A percentile compares a stretch with the other conserved stretches of the same genome.
These are phyloP conservation scores for Stellera chamaejasme DNA, from an alignment of 345 rosid genomes.

Conservation along the genomic window DNA sequence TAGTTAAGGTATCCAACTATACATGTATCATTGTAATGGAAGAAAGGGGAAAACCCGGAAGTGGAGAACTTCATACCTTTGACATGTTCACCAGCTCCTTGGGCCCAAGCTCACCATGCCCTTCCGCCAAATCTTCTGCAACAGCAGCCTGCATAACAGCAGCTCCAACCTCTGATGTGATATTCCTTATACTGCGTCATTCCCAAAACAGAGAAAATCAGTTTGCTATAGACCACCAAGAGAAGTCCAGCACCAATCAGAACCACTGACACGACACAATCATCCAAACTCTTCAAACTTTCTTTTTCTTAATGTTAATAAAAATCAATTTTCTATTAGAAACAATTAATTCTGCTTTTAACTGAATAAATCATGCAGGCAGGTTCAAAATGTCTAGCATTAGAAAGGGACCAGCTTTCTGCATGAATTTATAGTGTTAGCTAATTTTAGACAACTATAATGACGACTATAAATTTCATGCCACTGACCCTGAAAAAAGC, in stretches of 20 bases:
- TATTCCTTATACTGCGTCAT: slow-evolving; percentile 74
- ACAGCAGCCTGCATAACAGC: slow-evolving; percentile 88
- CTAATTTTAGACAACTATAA: neutral
- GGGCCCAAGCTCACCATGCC: slow-evolving; percentile 62
- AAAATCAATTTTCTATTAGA: too few species aligned
- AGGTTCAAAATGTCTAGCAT: too few species aligned
- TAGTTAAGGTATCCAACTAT: neutral
- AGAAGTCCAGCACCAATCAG: too few species aligned
- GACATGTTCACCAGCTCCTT: slow-evolving; percentile 77
- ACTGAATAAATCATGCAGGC: too few species aligned
- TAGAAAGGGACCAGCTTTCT: too few species aligned
- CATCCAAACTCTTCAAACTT: too few species aligned
- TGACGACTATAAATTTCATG: neutral
- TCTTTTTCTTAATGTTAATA: too few species aligned
- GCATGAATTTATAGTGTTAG: too few species aligned
- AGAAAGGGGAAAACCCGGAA: neutral
- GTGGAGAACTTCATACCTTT: slow-evolving; percentile 33
- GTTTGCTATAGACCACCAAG: too few species aligned
- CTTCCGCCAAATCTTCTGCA: slow-evolving; percentile 76
- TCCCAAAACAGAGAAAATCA: neutral
- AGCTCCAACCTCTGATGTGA: slow-evolving; percentile 90
- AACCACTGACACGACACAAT: too few species aligned
- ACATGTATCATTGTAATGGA: too few species aligned
- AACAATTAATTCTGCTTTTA: too few species aligned
- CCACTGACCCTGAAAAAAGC: neutral